Conservation (phyloP, 2,329 filamentous ascomycete species). For the Penicillium sp. region DNA sequence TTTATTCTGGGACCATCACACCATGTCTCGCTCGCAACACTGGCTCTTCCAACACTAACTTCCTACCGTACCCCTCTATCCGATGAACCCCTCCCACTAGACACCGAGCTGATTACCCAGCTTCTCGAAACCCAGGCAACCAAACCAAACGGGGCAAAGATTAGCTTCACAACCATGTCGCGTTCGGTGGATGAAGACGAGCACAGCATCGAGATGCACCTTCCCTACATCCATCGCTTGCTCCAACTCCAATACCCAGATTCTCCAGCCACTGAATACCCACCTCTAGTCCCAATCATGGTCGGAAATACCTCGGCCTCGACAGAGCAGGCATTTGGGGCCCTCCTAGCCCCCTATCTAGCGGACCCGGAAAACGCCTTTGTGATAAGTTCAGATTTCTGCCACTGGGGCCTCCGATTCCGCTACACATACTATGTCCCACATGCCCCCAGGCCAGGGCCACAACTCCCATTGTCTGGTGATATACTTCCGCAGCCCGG, state of each 20-base stretch:
- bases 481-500: conserved; percentile 45
- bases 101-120: conserved; percentile 44
- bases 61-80: conserved; percentile 48
- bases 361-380: conserved; percentile 73
- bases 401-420: conserved; percentile 89
- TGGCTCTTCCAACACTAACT: conserved; percentile 71
- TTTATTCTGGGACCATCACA: conserved; percentile 94
- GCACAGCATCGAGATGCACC: conserved; percentile 95
- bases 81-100: conserved; percentile 45
- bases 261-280: conserved; percentile 57
- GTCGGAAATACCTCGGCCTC: conserved; percentile 69
- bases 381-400: conserved; percentile 92
- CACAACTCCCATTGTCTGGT: conserved; percentile 40
- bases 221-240: conserved; percentile 87
- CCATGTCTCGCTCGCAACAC: conserved; percentile 74
- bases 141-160: conserved; percentile 33
- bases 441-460: conserved; percentile 42
- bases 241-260: conserved; percentile 56
- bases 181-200: conserved; percentile 70
- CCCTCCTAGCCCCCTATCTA: conserved; percentile 74
- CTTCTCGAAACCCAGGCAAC: conserved; percentile 33
- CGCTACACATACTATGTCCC: conserved; percentile 76
- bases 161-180: conserved; percentile 58
- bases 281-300: conserved; percentile 79
- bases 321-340: conserved; percentile 68